Evolutionary conservation across 139 green algal genomes (phyloP).

Genomic region (Tetradesmus lagerheimii): DNA sequence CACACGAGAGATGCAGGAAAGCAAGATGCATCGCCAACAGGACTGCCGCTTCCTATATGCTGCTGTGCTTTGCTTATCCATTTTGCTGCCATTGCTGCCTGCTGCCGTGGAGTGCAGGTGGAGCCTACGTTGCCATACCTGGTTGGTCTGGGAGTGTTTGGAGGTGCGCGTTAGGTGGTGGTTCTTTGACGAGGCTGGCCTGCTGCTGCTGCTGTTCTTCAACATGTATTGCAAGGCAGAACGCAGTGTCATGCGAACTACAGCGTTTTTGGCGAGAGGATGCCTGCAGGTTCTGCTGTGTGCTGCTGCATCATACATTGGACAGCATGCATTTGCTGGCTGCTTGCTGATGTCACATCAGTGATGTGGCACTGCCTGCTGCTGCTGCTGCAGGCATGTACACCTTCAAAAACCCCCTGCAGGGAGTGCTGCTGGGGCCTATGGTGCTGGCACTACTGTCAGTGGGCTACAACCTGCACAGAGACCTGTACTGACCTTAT

Average conservation of each 20-base stretch:
- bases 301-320: not conserved
- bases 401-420: constrained; percentile 71
- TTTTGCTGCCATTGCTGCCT: not conserved
- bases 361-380: not conserved
- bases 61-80: not conserved
- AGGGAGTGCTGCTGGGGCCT: constrained; percentile 70
- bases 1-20: no score
- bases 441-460: constrained; percentile 72
- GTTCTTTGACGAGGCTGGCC: not conserved
- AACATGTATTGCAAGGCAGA: no score
- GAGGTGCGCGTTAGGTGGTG: not conserved
- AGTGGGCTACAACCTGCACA: constrained; percentile 69
- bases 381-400: constrained; percentile 58
- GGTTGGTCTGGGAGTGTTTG: constrained; percentile 57
- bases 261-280: no score
- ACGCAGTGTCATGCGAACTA: no score
- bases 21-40: no score
- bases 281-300: no score
- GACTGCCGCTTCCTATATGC: not conserved
- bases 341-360: no score
- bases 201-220: not conserved
- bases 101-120: constrained; percentile 50
- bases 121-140: constrained; percentile 70
- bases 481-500: constrained; percentile 23
- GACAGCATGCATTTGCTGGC: not conserved